Percentiles rank a stretch among this genome's conserved stretches.
Conservation (phyloP, 2,329 filamentous ascomycete genomes). For the Colletotrichum theobromicola region DNA sequence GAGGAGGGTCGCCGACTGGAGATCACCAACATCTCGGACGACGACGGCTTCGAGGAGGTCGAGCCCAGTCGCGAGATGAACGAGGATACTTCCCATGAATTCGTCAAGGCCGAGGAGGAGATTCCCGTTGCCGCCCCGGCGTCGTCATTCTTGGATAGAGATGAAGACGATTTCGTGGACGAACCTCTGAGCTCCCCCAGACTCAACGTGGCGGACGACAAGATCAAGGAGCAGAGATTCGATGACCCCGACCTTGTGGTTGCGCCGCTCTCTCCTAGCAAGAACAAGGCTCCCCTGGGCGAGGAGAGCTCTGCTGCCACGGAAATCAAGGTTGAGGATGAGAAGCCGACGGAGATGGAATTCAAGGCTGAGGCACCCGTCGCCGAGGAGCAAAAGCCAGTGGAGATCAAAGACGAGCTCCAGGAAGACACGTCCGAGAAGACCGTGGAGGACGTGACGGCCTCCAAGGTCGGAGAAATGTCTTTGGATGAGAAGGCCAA, state of each 20-base stretch:
- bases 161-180: constrained; percentile 79
- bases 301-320: constrained; percentile 22
- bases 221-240: constrained; percentile 54
- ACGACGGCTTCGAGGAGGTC: constrained; percentile 95
- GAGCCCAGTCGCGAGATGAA: constrained; percentile 70
- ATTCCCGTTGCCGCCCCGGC: constrained; percentile 33
- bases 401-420: background rate
- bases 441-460: background rate
- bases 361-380: background rate
- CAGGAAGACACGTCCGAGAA: background rate
- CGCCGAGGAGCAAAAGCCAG: background rate
- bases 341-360: constrained; percentile 5
- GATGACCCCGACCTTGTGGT: constrained; percentile 64
- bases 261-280: constrained; percentile 60
- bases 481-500: constrained; percentile 14
- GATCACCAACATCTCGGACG: constrained; percentile 81
- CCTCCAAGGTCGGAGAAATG: constrained; percentile 12
- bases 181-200: constrained; percentile 75
- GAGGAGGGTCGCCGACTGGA: constrained; percentile 75
- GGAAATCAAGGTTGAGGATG: constrained; percentile 1
- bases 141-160: constrained; percentile 46
- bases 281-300: constrained; percentile 28
- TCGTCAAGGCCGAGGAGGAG: constrained; percentile 65
- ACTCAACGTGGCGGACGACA: constrained; percentile 66
- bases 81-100: constrained; percentile 74